Evolutionary conservation across 441 rosid genomes (phyloP).

Genomic region (Pelargonium citronellum): DNA sequence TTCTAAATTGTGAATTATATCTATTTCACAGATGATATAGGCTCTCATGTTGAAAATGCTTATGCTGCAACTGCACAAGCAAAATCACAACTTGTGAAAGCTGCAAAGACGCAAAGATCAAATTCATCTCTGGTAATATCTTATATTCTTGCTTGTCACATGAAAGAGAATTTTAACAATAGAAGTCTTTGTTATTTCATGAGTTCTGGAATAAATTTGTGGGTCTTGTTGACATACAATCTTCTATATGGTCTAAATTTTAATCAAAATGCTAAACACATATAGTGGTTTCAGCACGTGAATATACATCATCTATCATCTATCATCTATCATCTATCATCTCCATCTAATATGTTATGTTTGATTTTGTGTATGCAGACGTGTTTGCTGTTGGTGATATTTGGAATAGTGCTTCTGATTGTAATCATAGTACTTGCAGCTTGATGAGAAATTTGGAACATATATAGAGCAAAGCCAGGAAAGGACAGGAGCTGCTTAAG

Average conservation of each 20-base stretch:
- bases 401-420: conserved; percentile 77
- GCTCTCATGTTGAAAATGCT: conserved; percentile 52
- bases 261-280: too few relatives aligned
- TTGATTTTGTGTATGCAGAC: conserved; percentile 36
- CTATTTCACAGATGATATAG: conserved; percentile 47
- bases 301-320: background rate
- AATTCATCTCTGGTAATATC: conserved; percentile 47
- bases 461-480: too few relatives aligned
- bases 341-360: background rate
- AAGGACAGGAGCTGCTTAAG: too few relatives aligned
- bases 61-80: conserved; percentile 46
- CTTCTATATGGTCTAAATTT: background rate
- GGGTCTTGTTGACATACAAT: background rate
- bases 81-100: conserved; percentile 47
- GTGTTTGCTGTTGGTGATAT: conserved; percentile 89
- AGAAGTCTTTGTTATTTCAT: background rate
- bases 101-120: conserved; percentile 54
- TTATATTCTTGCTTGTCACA: background rate
- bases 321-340: background rate
- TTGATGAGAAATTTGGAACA: conserved; percentile 15
- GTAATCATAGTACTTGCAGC: conserved; percentile 70
- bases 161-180: background rate
- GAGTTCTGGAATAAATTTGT: background rate
- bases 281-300: too few relatives aligned
- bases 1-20: conserved; percentile 12